Evolutionary conservation across 1,284 basidiomycete genomes (phyloP).

Genomic region (Thelephora terrestris): DNA sequence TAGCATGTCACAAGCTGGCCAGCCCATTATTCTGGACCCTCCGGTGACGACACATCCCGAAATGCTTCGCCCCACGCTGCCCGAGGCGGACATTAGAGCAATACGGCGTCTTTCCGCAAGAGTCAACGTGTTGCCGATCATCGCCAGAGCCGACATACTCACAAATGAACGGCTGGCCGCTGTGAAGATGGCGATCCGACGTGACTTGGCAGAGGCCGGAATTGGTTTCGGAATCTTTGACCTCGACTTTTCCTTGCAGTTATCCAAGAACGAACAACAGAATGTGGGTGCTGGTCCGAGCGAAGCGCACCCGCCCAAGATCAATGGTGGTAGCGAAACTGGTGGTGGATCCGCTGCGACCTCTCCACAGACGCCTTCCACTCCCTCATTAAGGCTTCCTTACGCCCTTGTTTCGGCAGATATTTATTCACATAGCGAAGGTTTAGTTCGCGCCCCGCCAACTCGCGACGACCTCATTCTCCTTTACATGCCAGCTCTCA

Average conservation of each 20-base stretch:
- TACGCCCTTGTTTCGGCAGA: conserved; percentile 76
- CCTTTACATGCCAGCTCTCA: conserved; percentile 51
- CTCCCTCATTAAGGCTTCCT: conserved; percentile 52
- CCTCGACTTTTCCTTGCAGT: conserved; percentile 44
- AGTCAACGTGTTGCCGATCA: conserved; percentile 92
- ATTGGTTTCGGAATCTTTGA: conserved; percentile 82
- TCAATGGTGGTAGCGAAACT: no score
- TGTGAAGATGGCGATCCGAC: conserved; percentile 66
- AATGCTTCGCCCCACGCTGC: conserved; percentile 52
- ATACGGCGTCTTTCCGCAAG: conserved; percentile 84
- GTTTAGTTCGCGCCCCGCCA: conserved; percentile 42
- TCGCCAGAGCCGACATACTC: conserved; percentile 85
- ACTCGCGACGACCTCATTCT: conserved; percentile 58
- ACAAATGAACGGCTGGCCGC: conserved; percentile 78
- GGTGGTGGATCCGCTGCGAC: conserved; percentile 23
- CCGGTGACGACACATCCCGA: conserved; percentile 63
- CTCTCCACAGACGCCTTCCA: conserved; percentile 53
- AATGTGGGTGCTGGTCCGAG: background rate
- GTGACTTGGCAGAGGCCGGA: conserved; percentile 68
- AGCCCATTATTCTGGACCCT: conserved; percentile 69
- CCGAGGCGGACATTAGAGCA: conserved; percentile 76
- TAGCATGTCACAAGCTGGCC: conserved; percentile 61
- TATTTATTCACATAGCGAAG: conserved; percentile 69
- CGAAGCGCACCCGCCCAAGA: conserved; percentile 19
- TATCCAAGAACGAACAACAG: conserved; percentile 9